phyloP scores from a whole-genome alignment of 495 filamentous ascomycete species.

The Saxispiralis lemnorum region DNA sequence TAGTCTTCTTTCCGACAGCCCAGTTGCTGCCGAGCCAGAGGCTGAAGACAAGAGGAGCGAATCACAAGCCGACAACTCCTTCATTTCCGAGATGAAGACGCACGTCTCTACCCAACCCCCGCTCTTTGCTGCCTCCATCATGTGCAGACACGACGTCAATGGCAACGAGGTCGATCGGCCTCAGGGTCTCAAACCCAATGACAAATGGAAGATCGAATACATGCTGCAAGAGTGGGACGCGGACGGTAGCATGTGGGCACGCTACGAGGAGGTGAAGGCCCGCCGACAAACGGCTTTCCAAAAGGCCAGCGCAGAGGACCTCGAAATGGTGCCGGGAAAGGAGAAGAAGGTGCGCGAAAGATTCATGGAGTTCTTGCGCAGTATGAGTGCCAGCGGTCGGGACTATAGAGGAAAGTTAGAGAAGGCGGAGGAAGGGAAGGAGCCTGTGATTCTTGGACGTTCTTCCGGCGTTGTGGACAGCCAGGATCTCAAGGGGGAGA shows the following conservation, averaged over 20 bases:
- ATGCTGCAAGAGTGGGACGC: slow-evolving; percentile 36
- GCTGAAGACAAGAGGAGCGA: slow-evolving; percentile 2
- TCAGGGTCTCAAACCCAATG: slow-evolving; percentile 25
- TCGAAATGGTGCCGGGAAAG: slow-evolving; percentile 26
- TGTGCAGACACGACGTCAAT: slow-evolving; percentile 57
- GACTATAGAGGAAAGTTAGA: slow-evolving; percentile 33
- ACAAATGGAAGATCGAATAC: slow-evolving; percentile 67
- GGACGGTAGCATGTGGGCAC: slow-evolving; percentile 18
- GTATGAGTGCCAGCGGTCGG: slow-evolving; percentile 28
- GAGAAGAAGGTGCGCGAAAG: slow-evolving; percentile 22
- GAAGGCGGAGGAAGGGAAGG: slow-evolving; percentile 25
- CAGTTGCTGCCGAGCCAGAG: not conserved
- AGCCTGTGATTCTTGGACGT: slow-evolving; percentile 14
- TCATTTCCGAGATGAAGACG: slow-evolving; percentile 5
- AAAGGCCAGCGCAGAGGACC: slow-evolving; percentile 13
- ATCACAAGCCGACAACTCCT: slow-evolving; percentile 14
- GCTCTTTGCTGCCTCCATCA: slow-evolving; percentile 49
- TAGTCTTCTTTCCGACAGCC: too few species aligned
- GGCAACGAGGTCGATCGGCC: slow-evolving; percentile 37
- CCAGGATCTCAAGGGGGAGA: slow-evolving; percentile 1
- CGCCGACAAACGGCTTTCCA: slow-evolving; percentile 34
- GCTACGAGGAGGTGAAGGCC: slow-evolving; percentile 34
- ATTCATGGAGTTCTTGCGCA: slow-evolving; percentile 1
- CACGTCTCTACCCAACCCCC: slow-evolving; percentile 7
- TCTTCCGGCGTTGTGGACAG: not conserved